Evolutionary conservation across 176 grass and related monocot species (phyloP).

Genomic region (Themeda triandra): DNA sequence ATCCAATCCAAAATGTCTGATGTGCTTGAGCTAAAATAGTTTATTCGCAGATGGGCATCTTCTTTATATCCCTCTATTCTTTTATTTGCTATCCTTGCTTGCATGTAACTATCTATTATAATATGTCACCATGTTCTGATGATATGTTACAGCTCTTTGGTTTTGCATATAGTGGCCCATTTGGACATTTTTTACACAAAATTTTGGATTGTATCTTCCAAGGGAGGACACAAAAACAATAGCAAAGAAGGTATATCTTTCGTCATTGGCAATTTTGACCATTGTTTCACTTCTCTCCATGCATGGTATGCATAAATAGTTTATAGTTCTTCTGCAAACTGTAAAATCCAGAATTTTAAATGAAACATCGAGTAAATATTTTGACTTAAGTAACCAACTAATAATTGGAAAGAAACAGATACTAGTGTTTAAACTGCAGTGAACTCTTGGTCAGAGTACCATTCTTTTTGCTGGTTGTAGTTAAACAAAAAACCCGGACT

Average conservation of each 20-base stretch:
- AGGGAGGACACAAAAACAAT: conserved; percentile 84
- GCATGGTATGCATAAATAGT: not conserved
- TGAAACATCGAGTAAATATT: not conserved
- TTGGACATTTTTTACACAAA: conserved; percentile 84
- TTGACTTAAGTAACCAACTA: conserved; percentile 12
- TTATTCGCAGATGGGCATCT: not conserved
- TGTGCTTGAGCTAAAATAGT: not conserved
- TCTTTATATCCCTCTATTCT: not conserved
- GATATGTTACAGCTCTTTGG: conserved; percentile 60
- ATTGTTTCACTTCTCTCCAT: not conserved
- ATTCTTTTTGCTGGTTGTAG: not conserved
- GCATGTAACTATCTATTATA: not conserved
- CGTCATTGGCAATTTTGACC: not conserved
- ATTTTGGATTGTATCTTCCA: conserved; percentile 81
- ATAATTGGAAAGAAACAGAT: not conserved
- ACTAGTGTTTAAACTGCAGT: not conserved
- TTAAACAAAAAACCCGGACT: not conserved
- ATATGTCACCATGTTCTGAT: not conserved
- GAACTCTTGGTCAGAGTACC: not conserved
- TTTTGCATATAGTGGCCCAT: conserved; percentile 73
- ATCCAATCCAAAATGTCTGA: not conserved
- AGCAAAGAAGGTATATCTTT: conserved; percentile 75
- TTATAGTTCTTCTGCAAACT: not conserved
- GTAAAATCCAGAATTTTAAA: not conserved
- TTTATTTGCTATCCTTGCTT: conserved; percentile 17